Percentiles rank a stretch among this genome's conserved stretches.
phyloP scores from a whole-genome alignment of 352 stramenopile species.

The Pythium graminicola region DNA sequence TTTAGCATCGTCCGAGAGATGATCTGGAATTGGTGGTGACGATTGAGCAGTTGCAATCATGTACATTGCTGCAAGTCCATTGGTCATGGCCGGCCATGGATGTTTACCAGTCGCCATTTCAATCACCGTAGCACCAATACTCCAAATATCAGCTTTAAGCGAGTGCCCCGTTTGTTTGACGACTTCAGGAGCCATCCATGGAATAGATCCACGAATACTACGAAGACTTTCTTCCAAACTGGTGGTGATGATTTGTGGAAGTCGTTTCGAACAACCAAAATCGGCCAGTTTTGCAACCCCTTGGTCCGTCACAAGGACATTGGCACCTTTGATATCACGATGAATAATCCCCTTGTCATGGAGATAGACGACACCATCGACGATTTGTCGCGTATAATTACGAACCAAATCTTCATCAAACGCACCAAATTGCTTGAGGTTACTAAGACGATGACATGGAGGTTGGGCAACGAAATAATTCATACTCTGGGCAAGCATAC shows the following conservation, averaged over 20 bases:
- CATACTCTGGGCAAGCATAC: background rate
- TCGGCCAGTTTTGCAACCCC: constrained; percentile 85
- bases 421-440: constrained; percentile 91
- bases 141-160: constrained; percentile 79
- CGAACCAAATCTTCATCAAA: constrained; percentile 89
- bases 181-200: constrained; percentile 79
- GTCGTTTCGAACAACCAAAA: constrained; percentile 87
- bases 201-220: constrained; percentile 79
- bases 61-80: constrained; percentile 56
- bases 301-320: constrained; percentile 86
- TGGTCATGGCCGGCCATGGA: constrained; percentile 58
- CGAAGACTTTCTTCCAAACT: constrained; percentile 78
- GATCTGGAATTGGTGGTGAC: constrained; percentile 44
- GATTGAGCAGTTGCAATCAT: constrained; percentile 47
- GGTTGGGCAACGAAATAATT: background rate
- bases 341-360: constrained; percentile 91
- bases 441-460: constrained; percentile 28
- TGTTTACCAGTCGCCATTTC: constrained; percentile 76
- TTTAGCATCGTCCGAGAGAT: constrained; percentile 43
- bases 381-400: constrained; percentile 89
- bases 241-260: constrained; percentile 70
- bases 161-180: constrained; percentile 69
- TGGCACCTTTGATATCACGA: constrained; percentile 91
- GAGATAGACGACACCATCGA: constrained; percentile 88
- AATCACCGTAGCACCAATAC: constrained; percentile 70